Evolutionary conservation across 257 asterid species (phyloP), one percentile per base, ranked within the genome.

Genomic region (Nicotiana benthamiana): DNA sequence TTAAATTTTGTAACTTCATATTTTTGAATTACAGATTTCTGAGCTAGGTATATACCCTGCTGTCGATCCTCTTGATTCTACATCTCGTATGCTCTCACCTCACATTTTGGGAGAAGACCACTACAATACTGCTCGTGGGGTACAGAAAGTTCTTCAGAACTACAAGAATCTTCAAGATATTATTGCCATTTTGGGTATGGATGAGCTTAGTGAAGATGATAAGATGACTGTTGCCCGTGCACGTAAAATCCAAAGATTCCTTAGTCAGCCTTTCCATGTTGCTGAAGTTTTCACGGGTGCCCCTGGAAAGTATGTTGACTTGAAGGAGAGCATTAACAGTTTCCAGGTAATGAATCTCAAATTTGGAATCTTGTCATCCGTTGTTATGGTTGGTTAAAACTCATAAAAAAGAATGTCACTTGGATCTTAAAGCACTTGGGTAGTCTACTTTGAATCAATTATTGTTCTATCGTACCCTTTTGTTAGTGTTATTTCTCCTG

Each of bases 251-350:
- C 92, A 87, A 68, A 82, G 94, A 64, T 95, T 92, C 87, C 86
- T 95, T 90, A 95, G 99, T 87, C 99, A 95, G 88, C 99, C 99
- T 72, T 95, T 95, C 97, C 99, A 95, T 75, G 99, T 95, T 32
- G 99, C 99, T 4, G 99, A 95, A 90, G 99, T 95, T 76, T 95
- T 95, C 90, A 95, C 99, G 0, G 99, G 99, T 83, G 98, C 98
- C 70, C 94, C 98, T 27, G 99, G 98, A 1, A 95, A 95, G 85
- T 95, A 95, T 61, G 99, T 95, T 9, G 99, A 95, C 84, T 83
- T 95, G 91, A 93, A 95, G 94, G 99, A 95, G 88, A 92, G 99
- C 82, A 88, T 95, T 51, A 24, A 53, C 86, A 92, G 99, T 81
- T 95, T 95, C 94, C 99, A 95, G 99, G 99, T 95, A 90, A 79